Evolutionary conservation across 2,329 filamentous ascomycete species (phyloP).

Genomic region (Paraphoma sp.): DNA sequence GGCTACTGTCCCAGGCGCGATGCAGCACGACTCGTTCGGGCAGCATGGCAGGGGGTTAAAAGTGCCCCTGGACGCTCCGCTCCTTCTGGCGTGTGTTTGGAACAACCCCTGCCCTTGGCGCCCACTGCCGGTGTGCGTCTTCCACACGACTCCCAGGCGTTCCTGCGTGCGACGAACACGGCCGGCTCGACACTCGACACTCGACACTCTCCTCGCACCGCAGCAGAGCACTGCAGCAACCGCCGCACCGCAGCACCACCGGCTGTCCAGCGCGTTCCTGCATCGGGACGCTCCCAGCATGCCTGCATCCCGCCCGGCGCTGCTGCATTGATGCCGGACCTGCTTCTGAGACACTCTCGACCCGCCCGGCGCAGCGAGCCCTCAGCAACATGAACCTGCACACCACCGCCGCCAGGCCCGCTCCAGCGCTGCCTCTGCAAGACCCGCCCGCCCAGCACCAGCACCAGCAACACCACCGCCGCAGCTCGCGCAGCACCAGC

Average conservation of each 20-base stretch:
- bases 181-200: not conserved
- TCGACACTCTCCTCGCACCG: too few species aligned
- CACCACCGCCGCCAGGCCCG: not conserved
- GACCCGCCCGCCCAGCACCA: constrained; percentile 13
- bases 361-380: too few species aligned
- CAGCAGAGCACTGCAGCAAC: not conserved
- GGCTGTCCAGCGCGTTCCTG: constrained; percentile 7
- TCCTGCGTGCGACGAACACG: not conserved
- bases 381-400: constrained; percentile 3
- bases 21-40: not conserved
- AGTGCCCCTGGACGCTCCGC: not conserved
- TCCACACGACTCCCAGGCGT: not conserved
- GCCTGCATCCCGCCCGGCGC: constrained; percentile 2
- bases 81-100: not conserved
- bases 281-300: constrained; percentile 2
- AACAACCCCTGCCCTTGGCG: not conserved
- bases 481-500: constrained; percentile 50
- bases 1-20: not conserved
- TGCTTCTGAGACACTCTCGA: constrained; percentile 4
- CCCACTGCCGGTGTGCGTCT: not conserved
- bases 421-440: not conserved
- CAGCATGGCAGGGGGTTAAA: not conserved
- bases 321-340: constrained; percentile 6
- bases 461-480: constrained; percentile 19
- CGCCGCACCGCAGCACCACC: not conserved